phyloP scores from a whole-genome alignment of 2,329 filamentous ascomycete species.

The Biscogniauxia sp. region DNA sequence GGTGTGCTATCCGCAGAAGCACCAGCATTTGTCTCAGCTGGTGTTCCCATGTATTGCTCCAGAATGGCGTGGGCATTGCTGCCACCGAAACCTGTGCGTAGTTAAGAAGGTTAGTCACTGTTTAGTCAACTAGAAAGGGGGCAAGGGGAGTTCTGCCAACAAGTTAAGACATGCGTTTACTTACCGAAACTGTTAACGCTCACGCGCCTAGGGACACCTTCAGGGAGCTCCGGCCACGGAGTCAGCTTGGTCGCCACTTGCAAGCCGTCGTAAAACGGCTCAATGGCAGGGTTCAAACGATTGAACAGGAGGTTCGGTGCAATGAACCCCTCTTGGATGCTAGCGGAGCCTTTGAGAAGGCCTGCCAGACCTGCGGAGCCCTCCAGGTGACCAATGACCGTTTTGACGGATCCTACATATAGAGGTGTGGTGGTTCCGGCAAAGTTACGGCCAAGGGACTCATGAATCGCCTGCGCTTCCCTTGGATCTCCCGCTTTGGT shows the following conservation, averaged over 20 bases:
- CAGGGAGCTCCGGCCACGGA: slow-evolving; percentile 17
- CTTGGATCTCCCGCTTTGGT: slow-evolving; percentile 23
- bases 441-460: slow-evolving; percentile 4
- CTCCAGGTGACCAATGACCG: slow-evolving; percentile 30
- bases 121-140: no score
- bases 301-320: slow-evolving; percentile 34
- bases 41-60: slow-evolving; percentile 1
- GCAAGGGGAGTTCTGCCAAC: background rate
- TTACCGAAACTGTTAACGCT: slow-evolving; percentile 18
- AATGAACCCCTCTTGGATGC: slow-evolving; percentile 7
- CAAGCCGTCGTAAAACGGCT: slow-evolving; percentile 23
- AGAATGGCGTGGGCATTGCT: slow-evolving; percentile 12
- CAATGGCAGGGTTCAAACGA: slow-evolving; percentile 26
- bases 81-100: slow-evolving; percentile 8
- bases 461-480: slow-evolving; percentile 23
- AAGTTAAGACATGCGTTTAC: background rate
- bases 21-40: background rate
- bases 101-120: background rate
- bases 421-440: background rate
- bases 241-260: slow-evolving; percentile 7
- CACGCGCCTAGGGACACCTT: slow-evolving; percentile 3
- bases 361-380: slow-evolving; percentile 28
- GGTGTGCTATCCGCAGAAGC: no score
- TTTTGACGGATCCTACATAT: slow-evolving; percentile 26
- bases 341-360: slow-evolving; percentile 26